A percentile compares a stretch with the other conserved stretches of the same genome.
Conservation (phyloP, 257 asterid genomes). For the Echium plantagineum region DNA sequence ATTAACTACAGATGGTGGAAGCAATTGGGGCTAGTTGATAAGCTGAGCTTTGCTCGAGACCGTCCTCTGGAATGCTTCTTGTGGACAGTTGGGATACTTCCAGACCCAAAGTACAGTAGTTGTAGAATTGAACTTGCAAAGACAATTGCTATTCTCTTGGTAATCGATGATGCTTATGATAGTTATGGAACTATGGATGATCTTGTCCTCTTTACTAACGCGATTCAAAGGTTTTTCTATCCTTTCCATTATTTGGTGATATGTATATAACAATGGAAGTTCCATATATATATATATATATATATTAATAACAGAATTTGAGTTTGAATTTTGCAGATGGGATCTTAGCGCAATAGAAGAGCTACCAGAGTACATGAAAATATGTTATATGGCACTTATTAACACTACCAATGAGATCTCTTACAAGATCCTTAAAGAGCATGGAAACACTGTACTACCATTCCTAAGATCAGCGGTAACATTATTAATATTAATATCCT, state of each 20-base stretch:
- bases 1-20: no score
- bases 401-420: constrained; percentile 54
- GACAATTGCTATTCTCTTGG: constrained; percentile 40
- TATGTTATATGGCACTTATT: constrained; percentile 64
- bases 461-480: constrained; percentile 41
- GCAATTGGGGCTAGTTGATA: constrained; percentile 47
- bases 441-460: constrained; percentile 46
- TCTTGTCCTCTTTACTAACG: constrained; percentile 48
- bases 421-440: constrained; percentile 50
- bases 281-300: no score
- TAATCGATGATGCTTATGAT: constrained; percentile 56
- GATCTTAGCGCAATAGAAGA: constrained; percentile 54
- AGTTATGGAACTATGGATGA: constrained; percentile 49
- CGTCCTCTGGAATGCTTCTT: constrained; percentile 57
- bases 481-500: neutral
- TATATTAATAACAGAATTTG: no score
- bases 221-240: constrained; percentile 39
- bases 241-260: no score
- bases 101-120: constrained; percentile 44
- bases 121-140: constrained; percentile 62
- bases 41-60: constrained; percentile 48
- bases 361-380: constrained; percentile 56
- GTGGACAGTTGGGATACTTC: constrained; percentile 58
- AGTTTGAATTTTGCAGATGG: constrained; percentile 31
- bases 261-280: no score